These are phyloP conservation scores for Citrus maxima DNA, from an alignment of 345 rosid genomes.

Conservation along the genomic window DNA sequence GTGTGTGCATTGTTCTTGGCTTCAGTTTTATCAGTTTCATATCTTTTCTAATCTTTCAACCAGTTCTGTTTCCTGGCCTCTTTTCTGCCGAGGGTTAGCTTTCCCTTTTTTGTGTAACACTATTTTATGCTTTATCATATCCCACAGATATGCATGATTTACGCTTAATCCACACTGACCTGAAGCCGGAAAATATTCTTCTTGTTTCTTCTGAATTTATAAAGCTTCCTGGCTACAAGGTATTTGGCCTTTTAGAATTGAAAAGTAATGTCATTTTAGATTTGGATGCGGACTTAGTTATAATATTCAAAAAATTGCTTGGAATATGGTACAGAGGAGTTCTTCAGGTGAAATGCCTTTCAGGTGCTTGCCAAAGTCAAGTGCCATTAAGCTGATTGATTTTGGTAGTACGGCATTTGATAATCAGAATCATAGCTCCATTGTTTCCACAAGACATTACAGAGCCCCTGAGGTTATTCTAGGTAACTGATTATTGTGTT, in stretches of 20 bases:
- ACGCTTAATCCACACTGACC: conserved; percentile 75
- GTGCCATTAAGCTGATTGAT: conserved; percentile 90
- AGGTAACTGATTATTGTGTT: conserved; percentile 42
- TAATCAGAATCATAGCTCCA: conserved; percentile 71
- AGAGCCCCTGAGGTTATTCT: conserved; percentile 86
- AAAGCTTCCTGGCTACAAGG: conserved; percentile 73
- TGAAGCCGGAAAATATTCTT: conserved; percentile 89
- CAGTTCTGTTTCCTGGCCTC: conserved; percentile 19
- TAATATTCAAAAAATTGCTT: conserved; percentile 20
- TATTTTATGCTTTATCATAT: conserved; percentile 16
- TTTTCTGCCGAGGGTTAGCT: conserved; percentile 18
- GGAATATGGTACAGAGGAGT: conserved; percentile 47
- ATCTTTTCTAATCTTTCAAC: conserved; percentile 18
- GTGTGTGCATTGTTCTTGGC: conserved; percentile 68
- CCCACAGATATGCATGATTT: conserved; percentile 82
- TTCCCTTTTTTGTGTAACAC: conserved; percentile 15
- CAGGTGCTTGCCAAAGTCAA: conserved; percentile 77
- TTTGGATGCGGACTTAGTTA: conserved; percentile 21
- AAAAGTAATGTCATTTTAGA: conserved; percentile 22
- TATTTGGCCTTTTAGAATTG: conserved; percentile 24
- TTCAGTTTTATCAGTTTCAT: conserved; percentile 5
- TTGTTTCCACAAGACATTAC: conserved; percentile 84
- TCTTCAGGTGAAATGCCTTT: conserved; percentile 50
- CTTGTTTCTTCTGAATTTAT: conserved; percentile 71
- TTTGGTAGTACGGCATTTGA: conserved; percentile 83